A percentile compares a stretch with the other conserved stretches of the same genome.
Evolutionary conservation across 2,329 filamentous ascomycete genomes (phyloP).

Genomic region (Metarhizium guizhouense): DNA sequence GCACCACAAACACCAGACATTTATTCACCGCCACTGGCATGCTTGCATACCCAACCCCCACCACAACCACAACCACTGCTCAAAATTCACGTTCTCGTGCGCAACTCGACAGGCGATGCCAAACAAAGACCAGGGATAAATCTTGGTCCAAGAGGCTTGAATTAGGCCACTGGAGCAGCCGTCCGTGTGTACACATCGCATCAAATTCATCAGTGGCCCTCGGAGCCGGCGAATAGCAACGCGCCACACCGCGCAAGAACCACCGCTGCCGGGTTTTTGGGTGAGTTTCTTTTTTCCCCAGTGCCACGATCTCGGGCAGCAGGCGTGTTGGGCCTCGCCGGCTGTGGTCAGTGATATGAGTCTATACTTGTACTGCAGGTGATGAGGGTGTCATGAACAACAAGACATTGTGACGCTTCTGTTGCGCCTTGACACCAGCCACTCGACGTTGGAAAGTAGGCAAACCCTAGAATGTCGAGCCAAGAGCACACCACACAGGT

Average conservation of each 20-base stretch:
- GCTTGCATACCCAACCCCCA: neutral
- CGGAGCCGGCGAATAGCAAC: neutral
- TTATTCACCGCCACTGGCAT: neutral
- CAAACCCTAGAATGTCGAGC: neutral
- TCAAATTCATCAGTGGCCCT: neutral
- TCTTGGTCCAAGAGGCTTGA: neutral
- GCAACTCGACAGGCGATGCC: neutral
- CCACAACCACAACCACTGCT: neutral
- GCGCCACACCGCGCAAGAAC: conserved; percentile 1
- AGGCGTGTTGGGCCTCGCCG: neutral
- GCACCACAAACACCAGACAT: neutral
- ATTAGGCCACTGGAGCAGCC: neutral
- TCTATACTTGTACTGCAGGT: neutral
- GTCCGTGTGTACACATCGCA: neutral
- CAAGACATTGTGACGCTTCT: neutral
- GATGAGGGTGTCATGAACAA: neutral
- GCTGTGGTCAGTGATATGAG: neutral
- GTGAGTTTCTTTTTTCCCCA: neutral
- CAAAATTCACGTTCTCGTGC: neutral
- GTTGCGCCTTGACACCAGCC: neutral
- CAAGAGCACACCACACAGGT: neutral
- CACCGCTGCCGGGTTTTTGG: neutral
- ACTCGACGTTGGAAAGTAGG: neutral
- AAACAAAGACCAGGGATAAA: neutral
- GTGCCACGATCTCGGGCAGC: neutral